Evolutionary conservation across 371 early-diverging fungal genomes (phyloP), one percentile per base, ranked within the genome.

Genomic region (Catenaria anguillulae): DNA sequence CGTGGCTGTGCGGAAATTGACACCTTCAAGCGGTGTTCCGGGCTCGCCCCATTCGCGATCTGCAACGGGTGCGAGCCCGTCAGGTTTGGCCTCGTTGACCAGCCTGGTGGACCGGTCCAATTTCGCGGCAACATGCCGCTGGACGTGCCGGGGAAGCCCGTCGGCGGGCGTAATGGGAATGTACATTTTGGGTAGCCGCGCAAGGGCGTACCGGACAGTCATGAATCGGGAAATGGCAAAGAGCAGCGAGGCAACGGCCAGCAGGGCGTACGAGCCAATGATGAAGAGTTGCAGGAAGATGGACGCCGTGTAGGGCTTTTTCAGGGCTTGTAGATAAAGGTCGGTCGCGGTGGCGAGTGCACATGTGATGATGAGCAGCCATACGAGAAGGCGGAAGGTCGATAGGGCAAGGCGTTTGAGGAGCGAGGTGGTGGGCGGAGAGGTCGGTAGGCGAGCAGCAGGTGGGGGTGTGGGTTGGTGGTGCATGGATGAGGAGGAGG

Each of bases 161-260:
- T 24, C 26, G 33, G 33, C 34, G 0, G 15, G 26, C 8, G 35
- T 56, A 17, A 54, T 54, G 37, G 56, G 56, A 19, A 56, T 24
- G 56, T 56, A 56, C n/a, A 56, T 24, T 24, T 56, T 56, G 4
- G 56, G 56, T 6, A 56, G 23, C 2, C 21, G 35, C 29, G 35
- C 56, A 24, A 56, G 34, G 23, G 56, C 56, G 6, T 10, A 8
- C 23, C 56, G 56, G 56, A 56, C 56, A 4, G 56, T 56, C 56
- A 56, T 56, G 56, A 56, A 56, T 2, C 56, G 56, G 23, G 56
- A 56, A 24, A 56, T 29, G 23, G 35, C 4, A 10, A 56, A 56
- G 34, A 37, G 15, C 21, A 56, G 56, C 2, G 24, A 8, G 2
- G 56, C 56, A 8, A 26, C 8, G 23, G 26, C 56, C 26, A 56